Conservation (phyloP, 23 red algal genomes). For the Gracilaria vermiculophylla region DNA sequence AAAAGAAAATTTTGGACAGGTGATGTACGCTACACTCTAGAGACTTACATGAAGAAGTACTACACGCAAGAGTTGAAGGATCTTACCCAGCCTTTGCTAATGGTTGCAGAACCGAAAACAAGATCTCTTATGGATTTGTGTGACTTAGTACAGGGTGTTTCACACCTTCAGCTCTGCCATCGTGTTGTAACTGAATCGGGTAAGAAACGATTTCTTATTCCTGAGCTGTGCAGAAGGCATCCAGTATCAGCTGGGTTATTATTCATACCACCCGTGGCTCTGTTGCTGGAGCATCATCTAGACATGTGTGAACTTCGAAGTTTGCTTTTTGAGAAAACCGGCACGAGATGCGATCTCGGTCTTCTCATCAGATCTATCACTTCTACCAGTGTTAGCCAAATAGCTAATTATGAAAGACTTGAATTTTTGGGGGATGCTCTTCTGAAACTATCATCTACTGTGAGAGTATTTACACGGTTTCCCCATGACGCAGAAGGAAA, state of each 20-base stretch:
- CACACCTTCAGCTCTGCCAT: background rate
- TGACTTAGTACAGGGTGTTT: constrained; percentile 10
- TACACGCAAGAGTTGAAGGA: background rate
- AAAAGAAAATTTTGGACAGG: constrained; percentile 47
- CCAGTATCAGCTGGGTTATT: constrained; percentile 24
- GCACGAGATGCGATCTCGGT: background rate
- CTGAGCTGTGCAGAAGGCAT: constrained; percentile 32
- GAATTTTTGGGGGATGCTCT: constrained; percentile 72
- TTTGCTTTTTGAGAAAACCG: background rate
- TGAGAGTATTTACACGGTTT: constrained; percentile 33
- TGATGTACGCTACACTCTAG: constrained; percentile 17
- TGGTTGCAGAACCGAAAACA: background rate
- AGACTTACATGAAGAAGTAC: constrained; percentile 45
- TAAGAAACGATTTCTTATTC: constrained; percentile 10
- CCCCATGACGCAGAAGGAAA: constrained; percentile 58
- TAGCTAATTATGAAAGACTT: constrained; percentile 62
- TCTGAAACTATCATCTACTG: constrained; percentile 50
- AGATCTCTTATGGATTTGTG: constrained; percentile 21
- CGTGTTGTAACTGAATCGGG: background rate
- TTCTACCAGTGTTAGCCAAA: constrained; percentile 8
- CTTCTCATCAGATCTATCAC: constrained; percentile 33
- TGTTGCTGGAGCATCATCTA: constrained; percentile 46
- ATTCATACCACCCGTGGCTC: constrained; percentile 41
- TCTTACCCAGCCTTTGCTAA: constrained; percentile 58
- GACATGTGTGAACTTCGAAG: constrained; percentile 21